phyloP scores from a whole-genome alignment of 2,329 filamentous ascomycete species.

The Lojkania enalia region DNA sequence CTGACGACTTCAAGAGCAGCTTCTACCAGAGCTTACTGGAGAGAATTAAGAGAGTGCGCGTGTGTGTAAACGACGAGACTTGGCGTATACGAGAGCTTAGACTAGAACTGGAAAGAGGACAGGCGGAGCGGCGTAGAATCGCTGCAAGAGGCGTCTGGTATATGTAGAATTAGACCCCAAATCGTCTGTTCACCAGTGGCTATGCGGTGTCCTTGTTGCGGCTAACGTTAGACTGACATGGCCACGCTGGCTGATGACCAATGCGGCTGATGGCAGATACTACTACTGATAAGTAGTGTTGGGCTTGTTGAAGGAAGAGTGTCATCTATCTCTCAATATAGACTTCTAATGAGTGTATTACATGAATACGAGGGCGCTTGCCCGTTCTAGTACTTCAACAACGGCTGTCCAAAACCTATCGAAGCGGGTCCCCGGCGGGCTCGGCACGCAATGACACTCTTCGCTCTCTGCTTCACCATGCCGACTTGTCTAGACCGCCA shows the following conservation, averaged over 20 bases:
- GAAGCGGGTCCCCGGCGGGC: background rate
- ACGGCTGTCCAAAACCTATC: slow-evolving; percentile 25
- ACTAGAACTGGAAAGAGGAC: slow-evolving; percentile 38
- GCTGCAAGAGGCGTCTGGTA: slow-evolving; percentile 29
- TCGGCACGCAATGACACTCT: background rate
- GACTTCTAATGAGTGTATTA: no score
- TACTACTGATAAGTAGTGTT: no score
- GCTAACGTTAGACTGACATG: no score
- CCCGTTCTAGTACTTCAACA: slow-evolving; percentile 30
- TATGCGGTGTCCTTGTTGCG: no score
- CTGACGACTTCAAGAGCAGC: slow-evolving; percentile 28
- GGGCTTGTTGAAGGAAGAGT: no score
- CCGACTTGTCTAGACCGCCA: background rate
- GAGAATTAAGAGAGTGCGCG: slow-evolving; percentile 31
- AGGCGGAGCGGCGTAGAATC: slow-evolving; percentile 33
- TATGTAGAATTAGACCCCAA: slow-evolving; percentile 1
- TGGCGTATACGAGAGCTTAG: slow-evolving; percentile 33
- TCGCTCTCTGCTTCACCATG: background rate
- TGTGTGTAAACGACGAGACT: slow-evolving; percentile 36
- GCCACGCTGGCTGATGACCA: no score
- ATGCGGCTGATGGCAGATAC: no score
- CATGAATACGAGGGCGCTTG: no score
- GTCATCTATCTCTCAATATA: no score
- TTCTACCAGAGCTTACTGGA: slow-evolving; percentile 32
- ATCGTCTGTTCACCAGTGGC: no score